Evolutionary conservation across 148 eudicot species (phyloP).

Genomic region (Persicaria tinctoria): DNA sequence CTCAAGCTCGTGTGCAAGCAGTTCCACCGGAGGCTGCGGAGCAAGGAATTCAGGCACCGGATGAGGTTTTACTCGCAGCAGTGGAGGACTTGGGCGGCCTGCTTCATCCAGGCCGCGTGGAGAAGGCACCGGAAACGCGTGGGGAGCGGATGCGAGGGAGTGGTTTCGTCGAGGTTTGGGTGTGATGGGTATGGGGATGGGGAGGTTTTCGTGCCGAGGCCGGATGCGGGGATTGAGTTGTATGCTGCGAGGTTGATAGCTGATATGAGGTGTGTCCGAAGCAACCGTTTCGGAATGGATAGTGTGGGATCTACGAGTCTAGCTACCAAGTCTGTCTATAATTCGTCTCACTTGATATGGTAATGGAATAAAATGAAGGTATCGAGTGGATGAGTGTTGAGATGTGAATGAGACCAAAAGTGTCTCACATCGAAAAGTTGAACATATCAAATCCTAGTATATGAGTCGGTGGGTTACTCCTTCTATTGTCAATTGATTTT

Average conservation of each 20-base stretch:
- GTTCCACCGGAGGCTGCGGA: constrained; percentile 34
- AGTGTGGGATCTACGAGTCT: too few relatives aligned
- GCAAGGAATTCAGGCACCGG: constrained; percentile 35
- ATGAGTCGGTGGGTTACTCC: too few relatives aligned
- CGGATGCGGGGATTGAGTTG: constrained; percentile 24
- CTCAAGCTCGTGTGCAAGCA: constrained; percentile 36
- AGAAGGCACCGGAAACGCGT: constrained; percentile 24
- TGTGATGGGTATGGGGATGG: constrained; percentile 8
- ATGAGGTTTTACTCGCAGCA: constrained; percentile 54
- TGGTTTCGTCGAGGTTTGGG: background rate
- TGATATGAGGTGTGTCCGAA: constrained; percentile 12
- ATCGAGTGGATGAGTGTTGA: too few relatives aligned
- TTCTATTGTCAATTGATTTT: too few relatives aligned
- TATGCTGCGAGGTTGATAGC: constrained; percentile 24
- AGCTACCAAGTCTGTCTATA: background rate
- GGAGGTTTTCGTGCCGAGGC: constrained; percentile 23
- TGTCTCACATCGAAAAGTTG: too few relatives aligned
- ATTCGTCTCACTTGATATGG: too few relatives aligned
- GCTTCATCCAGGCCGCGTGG: constrained; percentile 54
- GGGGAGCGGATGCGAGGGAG: background rate
- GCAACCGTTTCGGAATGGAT: too few relatives aligned
- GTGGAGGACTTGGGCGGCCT: constrained; percentile 60
- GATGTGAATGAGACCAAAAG: too few relatives aligned
- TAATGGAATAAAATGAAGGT: too few relatives aligned
- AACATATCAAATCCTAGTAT: too few relatives aligned